phyloP scores from a whole-genome alignment of 495 filamentous ascomycete species.

The Chlorociboria aeruginascens region DNA sequence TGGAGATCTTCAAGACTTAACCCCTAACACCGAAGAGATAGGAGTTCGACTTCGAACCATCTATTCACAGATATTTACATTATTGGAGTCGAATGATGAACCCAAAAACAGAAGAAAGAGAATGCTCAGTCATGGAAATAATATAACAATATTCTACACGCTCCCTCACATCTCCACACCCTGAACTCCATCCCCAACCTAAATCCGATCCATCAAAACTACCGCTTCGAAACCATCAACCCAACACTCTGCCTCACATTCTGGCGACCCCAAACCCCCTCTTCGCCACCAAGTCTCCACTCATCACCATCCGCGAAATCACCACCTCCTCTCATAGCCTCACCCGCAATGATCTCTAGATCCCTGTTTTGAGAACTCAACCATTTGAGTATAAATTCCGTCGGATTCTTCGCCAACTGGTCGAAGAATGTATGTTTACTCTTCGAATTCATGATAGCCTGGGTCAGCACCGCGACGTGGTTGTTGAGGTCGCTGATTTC shows the following conservation, averaged over 20 bases:
- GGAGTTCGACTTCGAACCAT: background rate
- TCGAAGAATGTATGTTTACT: constrained; percentile 79
- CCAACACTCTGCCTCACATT: constrained; percentile 46
- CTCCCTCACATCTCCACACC: no score
- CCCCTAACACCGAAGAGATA: background rate
- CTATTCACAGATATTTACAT: no score
- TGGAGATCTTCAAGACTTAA: no score
- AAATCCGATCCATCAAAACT: no score
- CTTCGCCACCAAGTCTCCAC: constrained; percentile 39
- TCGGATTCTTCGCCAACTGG: constrained; percentile 66
- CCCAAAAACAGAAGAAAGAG: no score
- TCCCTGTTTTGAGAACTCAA: constrained; percentile 79
- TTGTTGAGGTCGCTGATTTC: constrained; percentile 67
- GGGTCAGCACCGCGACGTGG: constrained; percentile 66
- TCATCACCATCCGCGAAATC: constrained; percentile 44
- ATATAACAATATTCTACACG: no score
- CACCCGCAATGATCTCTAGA: constrained; percentile 79
- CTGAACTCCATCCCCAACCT: no score
- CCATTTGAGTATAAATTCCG: constrained; percentile 71
- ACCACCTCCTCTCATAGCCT: constrained; percentile 55
- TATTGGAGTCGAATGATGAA: no score
- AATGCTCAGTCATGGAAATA: no score
- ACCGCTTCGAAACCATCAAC: constrained; percentile 24
- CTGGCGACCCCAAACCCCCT: constrained; percentile 38
- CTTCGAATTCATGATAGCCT: constrained; percentile 64